Conservation (phyloP, 2,329 filamentous ascomycete genomes). For the Daldinia sp. region DNA sequence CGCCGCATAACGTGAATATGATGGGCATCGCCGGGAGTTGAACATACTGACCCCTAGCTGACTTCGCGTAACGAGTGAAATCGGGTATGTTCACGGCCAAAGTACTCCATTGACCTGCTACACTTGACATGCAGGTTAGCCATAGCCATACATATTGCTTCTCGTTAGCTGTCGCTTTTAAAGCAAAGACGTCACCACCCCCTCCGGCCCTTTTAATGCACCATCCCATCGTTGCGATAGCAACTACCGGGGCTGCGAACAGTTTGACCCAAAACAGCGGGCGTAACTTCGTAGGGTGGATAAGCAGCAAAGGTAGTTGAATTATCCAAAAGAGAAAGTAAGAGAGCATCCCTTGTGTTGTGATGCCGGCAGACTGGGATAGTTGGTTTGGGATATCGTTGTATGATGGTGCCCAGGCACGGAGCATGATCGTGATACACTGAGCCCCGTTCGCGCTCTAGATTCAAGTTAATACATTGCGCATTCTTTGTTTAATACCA, state of each 20-base stretch:
- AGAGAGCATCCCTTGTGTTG: conserved; percentile 60
- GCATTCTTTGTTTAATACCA: not conserved
- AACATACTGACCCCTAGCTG: conserved; percentile 49
- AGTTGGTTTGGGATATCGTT: conserved; percentile 61
- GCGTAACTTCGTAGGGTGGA: conserved; percentile 47
- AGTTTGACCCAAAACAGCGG: conserved; percentile 61
- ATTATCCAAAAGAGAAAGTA: conserved; percentile 62
- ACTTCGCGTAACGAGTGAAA: conserved; percentile 57
- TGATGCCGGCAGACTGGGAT: conserved; percentile 59
- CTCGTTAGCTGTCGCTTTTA: conserved; percentile 48
- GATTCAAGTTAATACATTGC: conserved; percentile 52
- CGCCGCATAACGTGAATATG: conserved; percentile 57
- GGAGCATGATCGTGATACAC: conserved; percentile 53
- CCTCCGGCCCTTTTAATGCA: conserved; percentile 65
- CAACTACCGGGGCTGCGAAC: conserved; percentile 62
- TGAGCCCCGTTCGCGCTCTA: conserved; percentile 68
- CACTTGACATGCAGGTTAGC: conserved; percentile 54
- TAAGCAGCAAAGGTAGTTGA: conserved; percentile 45
- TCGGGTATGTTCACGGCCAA: conserved; percentile 62
- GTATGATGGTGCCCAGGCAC: conserved; percentile 64
- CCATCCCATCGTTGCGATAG: conserved; percentile 70
- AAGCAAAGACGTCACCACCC: conserved; percentile 52
- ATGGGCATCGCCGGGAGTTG: conserved; percentile 57
- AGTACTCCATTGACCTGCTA: conserved; percentile 55
- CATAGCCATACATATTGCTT: conserved; percentile 63